Evolutionary conservation across 129 eudicot genomes (phyloP), one percentile per base, ranked within the genome.

Genomic region (Lonicera japonica): DNA sequence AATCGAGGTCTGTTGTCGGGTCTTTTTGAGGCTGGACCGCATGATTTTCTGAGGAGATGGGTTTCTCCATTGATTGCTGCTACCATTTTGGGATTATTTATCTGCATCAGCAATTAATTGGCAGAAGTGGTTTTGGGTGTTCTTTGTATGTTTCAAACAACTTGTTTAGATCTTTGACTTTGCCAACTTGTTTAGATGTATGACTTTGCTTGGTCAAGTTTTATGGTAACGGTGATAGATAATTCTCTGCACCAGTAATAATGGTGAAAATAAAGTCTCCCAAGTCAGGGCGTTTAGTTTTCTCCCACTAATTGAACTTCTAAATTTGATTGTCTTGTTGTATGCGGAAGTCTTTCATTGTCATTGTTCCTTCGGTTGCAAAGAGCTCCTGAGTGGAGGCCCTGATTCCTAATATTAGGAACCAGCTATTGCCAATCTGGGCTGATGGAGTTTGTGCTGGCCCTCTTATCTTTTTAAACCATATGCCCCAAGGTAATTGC

Each of bases 401-500:
- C 55, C 55, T 50, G 21, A 17, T 50, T 50, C 55, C 55, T 14
- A 15, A 50, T 16, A 50, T 50, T 50, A 50, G 55, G 55, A 50
- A 50, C 1, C 50, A 43, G 50, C 25, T 19, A 2, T 9, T 39
- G 21, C 9, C 18, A 58, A 8, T 58, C 5, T 25, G 47, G n/a
- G 16, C 46, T 17, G 22, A 9, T 0, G 8, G 63, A 43, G 50
- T 65, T 65, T 52, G 21, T 3, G 39, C 40, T 20, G 60, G 60
- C 36, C 36, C 10, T 50, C 20, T 50, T 14, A 14, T 4, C n/a
- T 17, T 58, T n/a, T 17, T 16, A 5, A 29, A 25, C 63, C 12
- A 16, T 20, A 25, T 58, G 17, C 43, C 8, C 45, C 63, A 25
- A 58, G 41, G 21, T 29, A 25, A 25, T 58, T 14, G 22, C 43